phyloP scores from a whole-genome alignment of 1,139 yeast genomes.

The Kluyveromyces sp. region DNA sequence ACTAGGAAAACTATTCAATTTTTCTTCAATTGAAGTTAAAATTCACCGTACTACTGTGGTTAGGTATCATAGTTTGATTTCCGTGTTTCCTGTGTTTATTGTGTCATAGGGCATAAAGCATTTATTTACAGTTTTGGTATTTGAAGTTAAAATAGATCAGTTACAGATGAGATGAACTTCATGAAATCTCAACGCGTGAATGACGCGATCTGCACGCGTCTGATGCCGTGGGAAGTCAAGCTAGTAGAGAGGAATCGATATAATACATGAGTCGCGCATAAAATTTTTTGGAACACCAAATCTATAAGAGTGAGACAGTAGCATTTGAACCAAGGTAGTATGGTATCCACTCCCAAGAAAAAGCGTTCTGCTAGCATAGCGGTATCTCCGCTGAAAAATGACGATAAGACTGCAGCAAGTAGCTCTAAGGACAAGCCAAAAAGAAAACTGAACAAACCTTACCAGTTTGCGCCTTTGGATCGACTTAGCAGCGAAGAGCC shows the following conservation, averaged over 20 bases:
- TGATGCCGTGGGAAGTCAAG: not conserved
- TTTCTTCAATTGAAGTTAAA: too few species aligned
- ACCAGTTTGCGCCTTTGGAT: constrained; percentile 29
- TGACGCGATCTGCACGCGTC: too few species aligned
- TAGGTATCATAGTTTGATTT: too few species aligned
- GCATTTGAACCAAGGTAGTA: constrained; percentile 2
- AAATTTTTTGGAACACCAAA: too few species aligned
- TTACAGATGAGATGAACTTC: not conserved
- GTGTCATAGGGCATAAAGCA: not conserved
- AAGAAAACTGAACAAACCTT: constrained; percentile 17
- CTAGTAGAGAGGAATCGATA: not conserved
- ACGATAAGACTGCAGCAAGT: constrained; percentile 3
- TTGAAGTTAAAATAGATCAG: not conserved
- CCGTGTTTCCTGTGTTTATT: too few species aligned
- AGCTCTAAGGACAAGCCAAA: constrained; percentile 5
- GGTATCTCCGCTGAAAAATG: constrained; percentile 16
- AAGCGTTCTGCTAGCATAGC: constrained; percentile 16
- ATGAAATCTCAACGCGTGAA: not conserved
- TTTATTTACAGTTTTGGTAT: not conserved
- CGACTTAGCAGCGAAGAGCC: constrained; percentile 15
- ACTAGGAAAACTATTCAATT: too few species aligned
- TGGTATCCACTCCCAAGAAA: constrained; percentile 22
- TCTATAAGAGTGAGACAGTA: too few species aligned
- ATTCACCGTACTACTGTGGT: too few species aligned
- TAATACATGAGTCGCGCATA: too few species aligned